Conservation (phyloP, 495 filamentous ascomycete genomes). For the Penicillium taxi region DNA sequence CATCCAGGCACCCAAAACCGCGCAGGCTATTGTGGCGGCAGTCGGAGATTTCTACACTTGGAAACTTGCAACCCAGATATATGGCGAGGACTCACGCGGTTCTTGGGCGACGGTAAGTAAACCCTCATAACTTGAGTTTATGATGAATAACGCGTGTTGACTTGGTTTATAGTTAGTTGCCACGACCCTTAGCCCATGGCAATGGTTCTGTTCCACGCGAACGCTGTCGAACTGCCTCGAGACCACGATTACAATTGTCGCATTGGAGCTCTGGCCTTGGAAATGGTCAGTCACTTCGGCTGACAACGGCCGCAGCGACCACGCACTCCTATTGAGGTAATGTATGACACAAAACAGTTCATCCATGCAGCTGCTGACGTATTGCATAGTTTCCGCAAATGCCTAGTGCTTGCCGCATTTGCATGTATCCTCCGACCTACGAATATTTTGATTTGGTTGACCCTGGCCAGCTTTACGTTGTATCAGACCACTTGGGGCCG, state of each 20-base stretch:
- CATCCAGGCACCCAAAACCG: constrained; percentile 60
- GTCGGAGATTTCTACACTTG: constrained; percentile 83
- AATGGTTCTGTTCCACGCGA: constrained; percentile 90
- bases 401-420: constrained; percentile 66
- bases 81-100: constrained; percentile 54
- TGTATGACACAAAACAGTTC: neutral
- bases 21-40: constrained; percentile 73
- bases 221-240: constrained; percentile 93
- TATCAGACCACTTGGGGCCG: constrained; percentile 32
- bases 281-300: constrained; percentile 35
- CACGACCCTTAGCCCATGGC: constrained; percentile 81
- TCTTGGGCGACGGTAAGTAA: constrained; percentile 65
- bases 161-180: constrained; percentile 43
- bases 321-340: constrained; percentile 7
- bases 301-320: constrained; percentile 6
- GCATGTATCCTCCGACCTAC: constrained; percentile 88
- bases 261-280: constrained; percentile 87
- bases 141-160: constrained; percentile 1
- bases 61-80: constrained; percentile 67
- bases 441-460: constrained; percentile 79
- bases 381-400: constrained; percentile 47
- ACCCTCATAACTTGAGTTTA: neutral
- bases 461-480: constrained; percentile 41
- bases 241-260: constrained; percentile 73
- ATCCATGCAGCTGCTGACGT: constrained; percentile 11